These are phyloP conservation scores for Botrytis aclada DNA, from an alignment of 2,329 filamentous ascomycete species.

Conservation along the genomic window DNA sequence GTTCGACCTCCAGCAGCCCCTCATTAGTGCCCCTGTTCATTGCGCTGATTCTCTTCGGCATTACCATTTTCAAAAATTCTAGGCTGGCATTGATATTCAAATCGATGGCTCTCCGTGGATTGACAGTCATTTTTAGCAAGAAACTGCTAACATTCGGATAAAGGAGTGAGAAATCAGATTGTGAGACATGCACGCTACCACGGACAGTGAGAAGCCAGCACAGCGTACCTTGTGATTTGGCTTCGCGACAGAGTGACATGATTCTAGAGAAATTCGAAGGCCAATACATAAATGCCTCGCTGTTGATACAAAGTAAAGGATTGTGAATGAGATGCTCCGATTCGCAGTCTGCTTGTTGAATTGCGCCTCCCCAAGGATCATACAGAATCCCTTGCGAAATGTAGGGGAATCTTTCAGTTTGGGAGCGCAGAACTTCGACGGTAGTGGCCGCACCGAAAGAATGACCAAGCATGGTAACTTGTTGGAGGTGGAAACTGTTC, in stretches of 20 bases:
- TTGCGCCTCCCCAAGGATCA: conserved; percentile 60
- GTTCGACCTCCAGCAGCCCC: conserved; percentile 45
- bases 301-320: conserved; percentile 62
- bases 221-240: conserved; percentile 44
- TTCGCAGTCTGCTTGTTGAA: conserved; percentile 43
- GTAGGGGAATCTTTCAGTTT: conserved; percentile 50
- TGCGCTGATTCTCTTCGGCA: conserved; percentile 47
- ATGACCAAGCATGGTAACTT: conserved; percentile 62
- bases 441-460: conserved; percentile 65
- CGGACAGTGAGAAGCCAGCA: conserved; percentile 52
- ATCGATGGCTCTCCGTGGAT: conserved; percentile 59
- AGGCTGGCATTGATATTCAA: conserved; percentile 61
- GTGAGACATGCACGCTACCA: conserved; percentile 63
- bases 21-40: conserved; percentile 55
- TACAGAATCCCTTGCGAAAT: conserved; percentile 63
- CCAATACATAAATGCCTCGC: conserved; percentile 71
- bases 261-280: conserved; percentile 59
- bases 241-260: conserved; percentile 55
- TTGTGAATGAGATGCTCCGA: conserved; percentile 46
- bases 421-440: conserved; percentile 56
- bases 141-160: conserved; percentile 58
- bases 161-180: conserved; percentile 64
- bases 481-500: conserved; percentile 51
- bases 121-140: conserved; percentile 60
- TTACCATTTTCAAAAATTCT: conserved; percentile 57